A percentile compares a stretch with the other conserved stretches of the same genome.
These are phyloP conservation scores for Sechiopsis laciniata DNA, from an alignment of 306 rosid genomes.

Conservation along the genomic window DNA sequence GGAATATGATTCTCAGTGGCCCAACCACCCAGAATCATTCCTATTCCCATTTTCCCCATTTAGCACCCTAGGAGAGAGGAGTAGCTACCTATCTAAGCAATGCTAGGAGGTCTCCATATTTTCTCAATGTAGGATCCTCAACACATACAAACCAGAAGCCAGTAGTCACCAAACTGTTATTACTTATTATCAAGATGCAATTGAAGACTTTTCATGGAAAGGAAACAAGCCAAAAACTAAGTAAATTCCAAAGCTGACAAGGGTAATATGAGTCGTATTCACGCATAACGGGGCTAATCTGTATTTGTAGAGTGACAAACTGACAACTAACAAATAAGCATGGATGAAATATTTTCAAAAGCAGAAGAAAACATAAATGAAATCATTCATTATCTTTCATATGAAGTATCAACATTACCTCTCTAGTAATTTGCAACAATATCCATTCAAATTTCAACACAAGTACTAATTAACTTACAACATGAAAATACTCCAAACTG, in stretches of 20 bases:
- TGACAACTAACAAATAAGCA: neutral
- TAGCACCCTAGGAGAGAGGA: no score
- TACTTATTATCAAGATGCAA: neutral
- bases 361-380: neutral
- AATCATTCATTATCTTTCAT: neutral
- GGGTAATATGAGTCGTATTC: neutral
- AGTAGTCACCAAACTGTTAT: neutral
- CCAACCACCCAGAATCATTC: no score
- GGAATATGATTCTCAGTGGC: no score
- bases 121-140: neutral
- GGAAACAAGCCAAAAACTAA: neutral
- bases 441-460: neutral
- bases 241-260: neutral
- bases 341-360: neutral
- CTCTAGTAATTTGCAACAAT: neutral
- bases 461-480: neutral
- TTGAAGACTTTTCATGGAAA: neutral
- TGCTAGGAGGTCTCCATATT: no score
- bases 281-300: neutral
- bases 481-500: neutral
- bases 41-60: no score
- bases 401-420: neutral
- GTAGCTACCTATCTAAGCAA: no score
- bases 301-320: no score
- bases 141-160: neutral